Evolutionary conservation across 108 stramenopile species (phyloP).

Genomic region (Ochromonas danica): DNA sequence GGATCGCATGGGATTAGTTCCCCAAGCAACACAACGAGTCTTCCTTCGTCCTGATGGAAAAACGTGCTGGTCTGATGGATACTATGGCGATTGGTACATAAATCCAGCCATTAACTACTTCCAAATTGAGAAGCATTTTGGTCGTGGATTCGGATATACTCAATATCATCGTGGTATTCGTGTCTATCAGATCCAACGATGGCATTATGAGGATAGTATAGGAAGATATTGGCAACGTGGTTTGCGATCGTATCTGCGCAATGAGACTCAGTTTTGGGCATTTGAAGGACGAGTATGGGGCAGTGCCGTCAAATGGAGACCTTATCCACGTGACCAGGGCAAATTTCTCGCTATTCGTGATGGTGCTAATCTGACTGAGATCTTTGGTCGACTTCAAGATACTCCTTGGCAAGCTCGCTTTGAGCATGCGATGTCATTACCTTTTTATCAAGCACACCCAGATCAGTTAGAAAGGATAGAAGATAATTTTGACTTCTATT

Average conservation of each 20-base stretch:
- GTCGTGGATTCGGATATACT: neutral
- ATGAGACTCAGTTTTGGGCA: constrained; percentile 5
- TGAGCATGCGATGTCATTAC: constrained; percentile 11
- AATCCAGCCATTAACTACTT: constrained; percentile 27
- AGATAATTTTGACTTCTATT: constrained; percentile 11
- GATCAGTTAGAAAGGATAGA: constrained; percentile 24
- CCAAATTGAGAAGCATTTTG: constrained; percentile 2
- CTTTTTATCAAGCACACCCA: constrained; percentile 21
- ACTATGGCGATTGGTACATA: constrained; percentile 12
- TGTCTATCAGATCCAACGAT: neutral
- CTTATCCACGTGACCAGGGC: neutral
- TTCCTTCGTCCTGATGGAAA: constrained; percentile 9
- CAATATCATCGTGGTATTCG: neutral
- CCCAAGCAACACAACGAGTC: neutral
- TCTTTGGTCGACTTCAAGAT: neutral
- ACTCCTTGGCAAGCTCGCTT: constrained; percentile 11
- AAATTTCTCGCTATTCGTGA: constrained; percentile 21
- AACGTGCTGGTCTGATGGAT: constrained; percentile 8
- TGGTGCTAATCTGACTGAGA: constrained; percentile 12
- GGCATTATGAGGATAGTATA: neutral
- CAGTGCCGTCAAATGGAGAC: constrained; percentile 20
- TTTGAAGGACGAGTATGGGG: constrained; percentile 10
- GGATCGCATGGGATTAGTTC: neutral
- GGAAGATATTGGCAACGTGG: constrained; percentile 23
- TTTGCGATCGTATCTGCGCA: constrained; percentile 18